Evolutionary conservation across 305 asterid species (phyloP), one percentile per base, ranked within the genome.

Genomic region (Ajuga reptans): DNA sequence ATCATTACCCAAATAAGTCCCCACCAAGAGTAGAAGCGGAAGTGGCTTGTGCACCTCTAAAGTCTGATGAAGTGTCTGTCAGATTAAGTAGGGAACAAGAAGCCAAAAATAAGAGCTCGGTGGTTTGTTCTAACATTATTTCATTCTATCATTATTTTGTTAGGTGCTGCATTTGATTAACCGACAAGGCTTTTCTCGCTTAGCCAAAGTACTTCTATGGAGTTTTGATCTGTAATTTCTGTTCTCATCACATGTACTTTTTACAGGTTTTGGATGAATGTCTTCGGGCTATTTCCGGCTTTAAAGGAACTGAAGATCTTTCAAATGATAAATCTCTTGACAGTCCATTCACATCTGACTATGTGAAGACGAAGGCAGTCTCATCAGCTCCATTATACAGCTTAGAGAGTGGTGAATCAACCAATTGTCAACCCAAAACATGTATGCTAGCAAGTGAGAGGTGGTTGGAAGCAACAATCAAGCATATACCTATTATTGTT

Each of bases 251-350:
- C 43, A 24, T 74, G 71, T 27, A 65, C 43, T 55, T 66, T 79
- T 63, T 78, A 62, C 90, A 92, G 98, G 86, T 90, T 76, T 75
- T 92, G 80, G 98, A 92, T 85, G 96, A 90, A 82, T 84, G 89
- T 75, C 95, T 92, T 76, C 98, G 97, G 76, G 98, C 97, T 51
- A 82, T 88, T 50, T 88, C 97, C 73, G 94, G 92, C 72, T 92
- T 92, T 83, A 87, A 84, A 82, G 98, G 97, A 76, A 88, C 95
- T 62, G 98, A 92, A 78, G 98, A 92, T 87, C 84, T 84, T 71
- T 81, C 90, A 66, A 86, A 83, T 79, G 97, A 92, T 80, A 88
- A 84, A 58, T 77, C 82, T 69, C 77, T 88, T 72, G 87, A 78
- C 76, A 87, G 82, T 75, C 97, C 98, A 49, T 92, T 92, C 81